These are phyloP conservation scores for Onygenales sp. DNA, from an alignment of 2,329 filamentous ascomycete species.

Conservation along the genomic window DNA sequence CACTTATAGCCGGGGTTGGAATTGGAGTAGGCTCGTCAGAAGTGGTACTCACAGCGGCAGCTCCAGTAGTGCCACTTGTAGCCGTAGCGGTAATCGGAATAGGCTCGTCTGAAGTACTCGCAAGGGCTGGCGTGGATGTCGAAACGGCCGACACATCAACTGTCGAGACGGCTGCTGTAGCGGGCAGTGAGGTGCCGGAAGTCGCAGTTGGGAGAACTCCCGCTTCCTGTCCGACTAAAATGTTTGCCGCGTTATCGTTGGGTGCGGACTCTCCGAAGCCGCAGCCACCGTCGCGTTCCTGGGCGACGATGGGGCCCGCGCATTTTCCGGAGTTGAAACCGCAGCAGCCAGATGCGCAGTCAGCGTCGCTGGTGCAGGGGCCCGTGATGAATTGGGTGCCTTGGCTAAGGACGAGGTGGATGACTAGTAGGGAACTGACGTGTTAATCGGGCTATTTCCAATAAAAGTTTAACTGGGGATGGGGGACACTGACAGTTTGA, in stretches of 20 bases:
- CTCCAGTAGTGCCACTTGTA: too few relatives aligned
- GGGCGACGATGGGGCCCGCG: conserved; percentile 23
- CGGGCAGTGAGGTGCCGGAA: too few relatives aligned
- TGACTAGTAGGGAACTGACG: not conserved
- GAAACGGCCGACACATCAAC: too few relatives aligned
- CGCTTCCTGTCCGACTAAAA: too few relatives aligned
- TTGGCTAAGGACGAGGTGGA: too few relatives aligned
- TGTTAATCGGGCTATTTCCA: not conserved
- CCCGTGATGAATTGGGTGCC: conserved; percentile 33
- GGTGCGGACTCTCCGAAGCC: conserved; percentile 20
- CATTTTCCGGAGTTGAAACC: conserved; percentile 26
- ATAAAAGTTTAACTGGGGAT: not conserved
- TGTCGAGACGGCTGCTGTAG: too few relatives aligned
- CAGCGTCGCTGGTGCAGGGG: conserved; percentile 25
- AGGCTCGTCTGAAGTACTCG: too few relatives aligned
- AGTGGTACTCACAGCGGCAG: too few relatives aligned
- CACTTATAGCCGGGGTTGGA: conserved; percentile 3
- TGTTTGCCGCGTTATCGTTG: too few relatives aligned
- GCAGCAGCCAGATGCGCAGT: conserved; percentile 27
- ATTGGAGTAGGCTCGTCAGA: not conserved
- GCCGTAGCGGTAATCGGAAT: too few relatives aligned
- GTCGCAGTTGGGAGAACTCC: too few relatives aligned
- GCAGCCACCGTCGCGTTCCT: conserved; percentile 27
- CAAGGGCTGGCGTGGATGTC: not conserved
- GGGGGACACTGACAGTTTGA: conserved; percentile 3